phyloP scores from a whole-genome alignment of 75 land plant species.

The Selaginella moellendorffii region DNA sequence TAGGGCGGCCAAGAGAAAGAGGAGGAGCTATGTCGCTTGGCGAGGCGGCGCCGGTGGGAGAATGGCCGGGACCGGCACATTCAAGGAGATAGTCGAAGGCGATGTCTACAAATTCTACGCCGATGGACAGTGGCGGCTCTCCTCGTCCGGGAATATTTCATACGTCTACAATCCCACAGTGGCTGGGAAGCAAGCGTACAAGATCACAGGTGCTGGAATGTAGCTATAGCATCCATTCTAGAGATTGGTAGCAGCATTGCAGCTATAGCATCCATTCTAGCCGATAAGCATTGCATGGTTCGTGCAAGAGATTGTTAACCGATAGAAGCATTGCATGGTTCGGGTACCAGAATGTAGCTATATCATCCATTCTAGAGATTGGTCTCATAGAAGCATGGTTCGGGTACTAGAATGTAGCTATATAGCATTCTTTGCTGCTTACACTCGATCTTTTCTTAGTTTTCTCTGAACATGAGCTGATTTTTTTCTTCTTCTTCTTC shows the following conservation, averaged over 20 bases:
- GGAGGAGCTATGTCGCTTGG: too few relatives aligned
- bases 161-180: not conserved
- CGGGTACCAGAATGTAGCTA: too few relatives aligned
- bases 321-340: not conserved
- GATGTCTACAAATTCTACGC: conserved; percentile 5
- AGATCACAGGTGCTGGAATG: conserved; percentile 5
- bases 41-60: too few relatives aligned
- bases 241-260: too few relatives aligned
- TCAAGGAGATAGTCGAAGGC: not conserved
- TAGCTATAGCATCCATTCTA: too few relatives aligned
- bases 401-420: too few relatives aligned
- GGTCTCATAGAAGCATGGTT: too few relatives aligned
- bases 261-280: not conserved
- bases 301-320: not conserved
- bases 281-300: not conserved
- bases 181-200: not conserved
- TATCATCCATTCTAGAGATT: too few relatives aligned
- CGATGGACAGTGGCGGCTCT: not conserved
- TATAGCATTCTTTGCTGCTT: too few relatives aligned
- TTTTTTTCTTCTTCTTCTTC: conserved; percentile 2
- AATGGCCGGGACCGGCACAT: conserved; percentile 1
- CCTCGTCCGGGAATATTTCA: not conserved
- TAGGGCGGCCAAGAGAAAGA: too few relatives aligned
- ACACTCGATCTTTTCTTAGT: too few relatives aligned
- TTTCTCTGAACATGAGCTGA: too few relatives aligned